These are phyloP conservation scores for Raddia guianensis DNA, from an alignment of 176 grass and related monocot genomes.

Conservation along the genomic window DNA sequence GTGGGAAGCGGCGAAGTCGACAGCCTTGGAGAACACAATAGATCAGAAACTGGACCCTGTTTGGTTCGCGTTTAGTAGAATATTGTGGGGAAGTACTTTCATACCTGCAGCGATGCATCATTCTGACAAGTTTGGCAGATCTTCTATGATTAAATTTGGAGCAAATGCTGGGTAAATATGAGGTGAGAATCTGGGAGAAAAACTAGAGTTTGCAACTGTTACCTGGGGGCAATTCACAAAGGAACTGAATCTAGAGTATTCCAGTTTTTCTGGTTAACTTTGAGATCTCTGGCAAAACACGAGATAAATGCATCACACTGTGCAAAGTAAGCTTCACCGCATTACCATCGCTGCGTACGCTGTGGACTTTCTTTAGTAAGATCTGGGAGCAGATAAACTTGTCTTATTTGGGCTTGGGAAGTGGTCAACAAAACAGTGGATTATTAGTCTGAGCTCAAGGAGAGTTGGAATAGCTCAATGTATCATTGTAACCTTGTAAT, in stretches of 20 bases:
- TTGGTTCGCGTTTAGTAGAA: not conserved
- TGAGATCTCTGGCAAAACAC: not conserved
- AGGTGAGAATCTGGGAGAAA: not conserved
- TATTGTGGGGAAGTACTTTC: not conserved
- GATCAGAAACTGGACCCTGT: not conserved
- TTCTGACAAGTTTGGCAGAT: slow-evolving; percentile 14
- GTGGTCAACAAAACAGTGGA: not conserved
- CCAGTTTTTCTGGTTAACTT: slow-evolving; percentile 13
- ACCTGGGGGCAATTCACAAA: not conserved
- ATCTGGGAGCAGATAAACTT: not conserved
- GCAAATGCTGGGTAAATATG: not conserved
- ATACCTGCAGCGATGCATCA: not conserved
- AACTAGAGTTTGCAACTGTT: not conserved
- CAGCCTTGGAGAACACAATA: not conserved
- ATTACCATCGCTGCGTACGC: not conserved
- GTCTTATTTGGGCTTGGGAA: not conserved
- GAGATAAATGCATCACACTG: not conserved
- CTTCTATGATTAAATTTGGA: not conserved
- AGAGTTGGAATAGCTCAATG: not conserved
- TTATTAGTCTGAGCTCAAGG: not conserved
- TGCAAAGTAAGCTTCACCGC: not conserved
- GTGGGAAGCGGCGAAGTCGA: not conserved
- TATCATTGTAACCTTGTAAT: not conserved
- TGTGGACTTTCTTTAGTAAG: slow-evolving; percentile 2
- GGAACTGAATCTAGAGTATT: not conserved